Base-by-base conservation (phyloP, 352 stramenopile genomes). In the Phytophthora nicotianae region DNA sequence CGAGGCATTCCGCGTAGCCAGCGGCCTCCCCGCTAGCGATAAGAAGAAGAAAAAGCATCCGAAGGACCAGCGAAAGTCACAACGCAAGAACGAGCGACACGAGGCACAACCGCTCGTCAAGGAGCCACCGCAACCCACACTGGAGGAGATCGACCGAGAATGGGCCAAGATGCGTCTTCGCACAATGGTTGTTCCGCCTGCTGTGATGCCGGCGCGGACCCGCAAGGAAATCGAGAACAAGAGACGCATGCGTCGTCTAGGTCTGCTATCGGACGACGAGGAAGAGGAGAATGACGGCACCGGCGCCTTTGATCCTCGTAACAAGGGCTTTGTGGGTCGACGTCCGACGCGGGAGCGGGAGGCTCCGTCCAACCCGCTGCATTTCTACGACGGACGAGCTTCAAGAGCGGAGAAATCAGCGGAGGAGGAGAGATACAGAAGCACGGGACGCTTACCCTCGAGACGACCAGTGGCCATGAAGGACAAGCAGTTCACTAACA, bases 401-500 rank as follows among this genome's bases (percentile, higher is more conserved):
- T 53, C 68, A 8, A 62, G 20, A 56, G 63, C 37, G 17, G 70
- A 65, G 24, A 65, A 65, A 26, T 43, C 64, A n/a, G 48, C 38
- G 8, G 48, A 66, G 3, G 48, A 26, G 8, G 58, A 62, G 41
- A 37, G 64, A 20, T 66, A 67, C 20, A 46, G 43, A 21, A 46
- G n/a, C 4, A 67, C 53, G 10, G 46, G 67, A 9, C 62, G 63
- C 2, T 32, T 72, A 17, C 67, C 75, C 3, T 45, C 67, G 5
- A 70, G 77, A 62, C 66, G 77, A 40, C 72, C 72, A 0, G 75
- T 87, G 14, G 60, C 75, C 0, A 72, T 77, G 27, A 78, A 81
- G 37, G 70, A 83, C 23, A 93, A 93, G 63, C 80, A 82, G 63
- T 93, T 93, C 50, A 88, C 81, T 8, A 83, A 83, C 42, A 68